Conservation (phyloP, 2,329 filamentous ascomycete genomes). For the Colletotrichum chrysophilum region DNA sequence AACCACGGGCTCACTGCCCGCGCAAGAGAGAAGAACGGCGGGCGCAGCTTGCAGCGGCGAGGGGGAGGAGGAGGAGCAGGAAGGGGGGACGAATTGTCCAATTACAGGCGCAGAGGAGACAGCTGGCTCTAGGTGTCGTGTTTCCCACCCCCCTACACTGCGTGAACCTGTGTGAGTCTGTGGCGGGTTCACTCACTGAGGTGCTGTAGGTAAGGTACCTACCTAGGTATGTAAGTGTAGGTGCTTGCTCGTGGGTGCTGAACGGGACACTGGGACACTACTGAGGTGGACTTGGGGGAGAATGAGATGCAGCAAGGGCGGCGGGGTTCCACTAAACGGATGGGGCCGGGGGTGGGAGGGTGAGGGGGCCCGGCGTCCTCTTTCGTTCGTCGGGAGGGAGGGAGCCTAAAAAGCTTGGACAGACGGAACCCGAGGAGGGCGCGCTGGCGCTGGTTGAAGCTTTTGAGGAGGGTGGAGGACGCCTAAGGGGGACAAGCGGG, state of each 20-base stretch:
- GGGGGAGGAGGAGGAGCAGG: not conserved
- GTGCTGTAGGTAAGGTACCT: too few relatives aligned
- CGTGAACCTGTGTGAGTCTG: not conserved
- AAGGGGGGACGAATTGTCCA: not conserved
- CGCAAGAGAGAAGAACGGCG: not conserved
- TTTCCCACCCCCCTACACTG: not conserved
- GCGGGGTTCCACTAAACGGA: constrained; percentile 16
- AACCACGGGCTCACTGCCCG: not conserved
- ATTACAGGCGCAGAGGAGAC: not conserved
- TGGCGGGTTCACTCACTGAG: not conserved
- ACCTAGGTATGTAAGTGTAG: too few relatives aligned
- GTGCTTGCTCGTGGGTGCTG: not conserved
- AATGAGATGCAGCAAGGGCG: constrained; percentile 1
- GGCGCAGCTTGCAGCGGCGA: not conserved
- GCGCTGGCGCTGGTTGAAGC: not conserved
- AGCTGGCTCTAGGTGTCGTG: not conserved
- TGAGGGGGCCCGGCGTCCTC: constrained; percentile 2
- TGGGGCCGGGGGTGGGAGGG: constrained; percentile 18
- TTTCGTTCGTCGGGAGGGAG: constrained; percentile 4
- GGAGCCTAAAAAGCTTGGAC: constrained; percentile 18
- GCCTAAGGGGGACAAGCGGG: not conserved
- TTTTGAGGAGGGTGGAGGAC: not conserved
- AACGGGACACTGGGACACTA: not conserved
- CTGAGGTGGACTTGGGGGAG: not conserved
- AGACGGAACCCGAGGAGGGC: constrained; percentile 14